Evolutionary conservation across 306 rosid genomes (phyloP), one percentile per base, ranked within the genome.

Genomic region (Quercus bicolor): DNA sequence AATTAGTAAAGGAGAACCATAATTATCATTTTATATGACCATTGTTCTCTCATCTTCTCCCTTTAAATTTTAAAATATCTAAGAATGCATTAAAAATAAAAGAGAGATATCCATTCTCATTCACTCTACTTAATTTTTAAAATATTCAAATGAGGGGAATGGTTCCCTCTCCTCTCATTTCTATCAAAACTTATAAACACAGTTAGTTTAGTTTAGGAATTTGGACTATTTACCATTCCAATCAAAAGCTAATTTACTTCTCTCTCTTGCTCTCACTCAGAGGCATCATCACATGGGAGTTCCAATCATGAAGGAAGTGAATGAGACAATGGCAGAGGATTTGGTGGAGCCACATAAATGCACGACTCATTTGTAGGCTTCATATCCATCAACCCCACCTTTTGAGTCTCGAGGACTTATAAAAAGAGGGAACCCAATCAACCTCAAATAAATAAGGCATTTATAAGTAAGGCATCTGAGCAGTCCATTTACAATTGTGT

Each of bases 291-390:
- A 94, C 98, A 94, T 94, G 98, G 98, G 96, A 90, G 83, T 77
- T 69, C 73, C 92, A 90, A 90, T 91, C 72, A 87, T 91, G 97
- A 89, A 91, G 91, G 87, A 86, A 73, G 88, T 86, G 88, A 87
- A 92, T 90, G 98, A 92, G 98, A 95, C 97, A 95, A 91, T 81
- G 89, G 87, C 83, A 86, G 98, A 90, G 94, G 97, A 95, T 95
- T 88, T 86, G 84, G 92, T 90, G 96, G 97, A 90, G 95, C 98
- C 98, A 59, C 87, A 76, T 92, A 88, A 92, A 90, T 91, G 92
- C 94, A 72, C 78, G 80, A 84, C 95, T 88, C 88, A 65, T 81
- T 85, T 86, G 91, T 86, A 76, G 81, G 16, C 82, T 85, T 79
- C 82, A 86, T 76, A 76, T 87, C 86, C 82, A 75, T 85, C 81